Conservation (phyloP, 176 grass and related monocot genomes). For the Elaeis guineensis region DNA sequence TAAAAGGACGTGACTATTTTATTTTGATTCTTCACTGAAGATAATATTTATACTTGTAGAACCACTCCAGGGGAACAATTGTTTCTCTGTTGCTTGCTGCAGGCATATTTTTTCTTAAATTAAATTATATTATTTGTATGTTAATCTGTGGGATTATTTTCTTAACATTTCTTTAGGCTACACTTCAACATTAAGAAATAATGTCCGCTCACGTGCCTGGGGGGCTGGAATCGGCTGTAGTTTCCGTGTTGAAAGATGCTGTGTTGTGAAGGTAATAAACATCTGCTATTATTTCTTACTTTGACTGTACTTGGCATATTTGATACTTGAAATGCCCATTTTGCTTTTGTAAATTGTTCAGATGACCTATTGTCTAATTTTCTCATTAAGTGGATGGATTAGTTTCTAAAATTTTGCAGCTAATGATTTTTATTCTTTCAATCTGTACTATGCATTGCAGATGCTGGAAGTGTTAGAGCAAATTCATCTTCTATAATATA, state of each 20-base stretch:
- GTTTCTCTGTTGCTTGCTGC: too few relatives aligned
- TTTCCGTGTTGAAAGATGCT: conserved; percentile 77
- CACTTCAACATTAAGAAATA: conserved; percentile 89
- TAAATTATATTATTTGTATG: not conserved
- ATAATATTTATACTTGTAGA: not conserved
- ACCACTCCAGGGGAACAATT: not conserved
- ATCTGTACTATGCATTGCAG: too few relatives aligned
- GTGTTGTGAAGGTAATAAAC: conserved; percentile 71
- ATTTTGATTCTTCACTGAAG: not conserved
- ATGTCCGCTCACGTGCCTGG: conserved; percentile 98
- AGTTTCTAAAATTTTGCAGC: too few relatives aligned
- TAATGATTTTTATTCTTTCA: too few relatives aligned
- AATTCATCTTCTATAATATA: too few relatives aligned
- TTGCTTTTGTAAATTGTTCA: not conserved
- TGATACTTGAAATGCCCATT: not conserved
- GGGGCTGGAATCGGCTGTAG: conserved; percentile 93
- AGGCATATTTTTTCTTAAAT: too few relatives aligned
- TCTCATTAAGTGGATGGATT: too few relatives aligned
- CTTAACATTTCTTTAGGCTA: conserved; percentile 37
- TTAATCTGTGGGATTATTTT: not conserved
- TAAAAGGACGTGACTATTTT: too few relatives aligned
- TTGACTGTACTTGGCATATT: not conserved
- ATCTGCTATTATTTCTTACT: conserved; percentile 11
- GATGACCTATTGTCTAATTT: too few relatives aligned
- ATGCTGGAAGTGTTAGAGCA: too few relatives aligned